Base-by-base conservation (phyloP, 495 filamentous ascomycete genomes). In the Talaromyces nanjingensis region DNA sequence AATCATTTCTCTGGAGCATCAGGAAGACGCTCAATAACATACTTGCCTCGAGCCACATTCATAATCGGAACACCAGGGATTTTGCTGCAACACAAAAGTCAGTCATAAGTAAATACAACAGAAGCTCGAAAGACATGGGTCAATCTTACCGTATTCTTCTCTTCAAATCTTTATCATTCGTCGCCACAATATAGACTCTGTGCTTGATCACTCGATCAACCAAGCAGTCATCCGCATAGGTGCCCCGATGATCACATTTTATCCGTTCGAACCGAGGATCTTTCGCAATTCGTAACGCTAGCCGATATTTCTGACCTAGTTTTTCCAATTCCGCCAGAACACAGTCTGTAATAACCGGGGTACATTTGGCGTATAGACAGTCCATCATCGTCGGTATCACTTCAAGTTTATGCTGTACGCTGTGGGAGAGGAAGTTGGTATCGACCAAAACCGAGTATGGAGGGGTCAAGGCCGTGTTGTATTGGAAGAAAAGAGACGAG, bases 181-280 rank as follows among this genome's bases (percentile, higher is more conserved):
- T 96, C 45, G 84, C 93, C 20, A 93, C 91, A 66, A 96, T 88
- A 73, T 96, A 96, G 39, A 96, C 87, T 68, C 88, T 85, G 68
- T 89, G 86, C 73, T 87, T 89, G 68, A 76, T 84, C 24, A 96
- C 86, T 25, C 93, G 80, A 72, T 97, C 93, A 14, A 97, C 93
- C 8, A 98, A 83, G 70, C 92, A 97, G 66, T 97, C 92, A 81
- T 96, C 92, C n/a, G 92, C 92, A 80, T 96, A 97, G 2, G 87
- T 87, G 11, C 93, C 93, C 74, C 89, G 89, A 75, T 97, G 93
- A 69, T 91, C 89, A 72, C 93, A 98, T 66, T 85, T 82, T 37
- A 97, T 70, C 58, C 93, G 77, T 70, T 93, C 87, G 79, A 91
- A 97, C 60, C 94, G 76, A 69, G 96, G 91, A 70, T 98, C 96